Evolutionary conservation across 768 basidiomycete species (phyloP), one percentile per base, ranked within the genome.

Genomic region (Mycena metata): DNA sequence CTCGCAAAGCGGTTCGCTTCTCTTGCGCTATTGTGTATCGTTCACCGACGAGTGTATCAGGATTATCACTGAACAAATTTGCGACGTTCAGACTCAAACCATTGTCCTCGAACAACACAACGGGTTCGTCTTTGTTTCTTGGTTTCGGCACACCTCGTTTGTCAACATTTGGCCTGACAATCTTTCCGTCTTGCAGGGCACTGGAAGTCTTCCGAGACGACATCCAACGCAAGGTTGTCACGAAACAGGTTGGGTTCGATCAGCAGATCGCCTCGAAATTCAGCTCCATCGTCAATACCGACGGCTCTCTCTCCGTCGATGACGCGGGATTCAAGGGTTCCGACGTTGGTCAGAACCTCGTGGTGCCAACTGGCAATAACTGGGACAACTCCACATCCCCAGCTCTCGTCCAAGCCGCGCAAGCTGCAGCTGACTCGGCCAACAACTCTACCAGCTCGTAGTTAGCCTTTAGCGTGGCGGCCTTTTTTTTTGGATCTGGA

Each of bases 71-170:
- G 74, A 78, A 59, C 76, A 76, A 41, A 73, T 78, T 26, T 79
- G 78, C 63, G 74, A 78, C 43, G 78, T 78, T 47, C 71, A 78
- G 57, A 74, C 74, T 45, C 78, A 79, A 56, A 76, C 75, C 5
- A 73, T 79, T 33, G 73, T 75, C 43, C 64, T 74, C 15, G 70
- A 60, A 19, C 72, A 75, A 46, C 66, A 70, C 49, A 57, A 62
- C n/a, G 68, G 66, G 60, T 69, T 26, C 23, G 51, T 36, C 24
- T 17, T 23, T 23, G 21, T n/a, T 35, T 13, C n/a, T 16, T 15
- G 16, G 16, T 30, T 23, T 26, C 9, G 23, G 15, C 35, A 30
- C 43, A 26, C 46, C 57, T 13, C 13, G 39, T 24, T 41, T 35
- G 39, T 19, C 30, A 19, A 42, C 26, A 45, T 50, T 17, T 1